Percentiles rank a stretch among this genome's conserved stretches.
phyloP scores from a whole-genome alignment of 2,329 filamentous ascomycete genomes.

The Lomentospora prolificans region DNA sequence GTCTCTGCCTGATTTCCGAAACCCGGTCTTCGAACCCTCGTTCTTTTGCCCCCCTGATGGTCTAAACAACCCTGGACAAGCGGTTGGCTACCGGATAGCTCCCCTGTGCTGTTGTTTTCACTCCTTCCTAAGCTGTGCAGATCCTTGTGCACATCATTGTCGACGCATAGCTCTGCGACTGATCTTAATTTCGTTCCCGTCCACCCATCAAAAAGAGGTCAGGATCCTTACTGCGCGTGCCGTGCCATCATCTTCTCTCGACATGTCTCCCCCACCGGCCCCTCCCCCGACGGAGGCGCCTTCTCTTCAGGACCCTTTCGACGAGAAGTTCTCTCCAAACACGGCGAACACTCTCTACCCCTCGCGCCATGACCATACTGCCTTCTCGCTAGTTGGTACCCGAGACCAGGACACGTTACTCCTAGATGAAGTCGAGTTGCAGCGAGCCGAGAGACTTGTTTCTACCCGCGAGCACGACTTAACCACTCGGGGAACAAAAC shows the following conservation, averaged over 20 bases:
- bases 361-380: neutral
- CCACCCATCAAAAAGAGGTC: too few species aligned
- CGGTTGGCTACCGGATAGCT: neutral
- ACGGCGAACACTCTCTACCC: constrained; percentile 10
- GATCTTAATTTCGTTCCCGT: neutral
- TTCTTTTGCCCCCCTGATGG: neutral
- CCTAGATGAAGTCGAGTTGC: constrained; percentile 39
- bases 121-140: neutral
- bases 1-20: too few species aligned
- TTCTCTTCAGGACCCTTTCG: constrained; percentile 4
- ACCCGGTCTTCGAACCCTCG: neutral
- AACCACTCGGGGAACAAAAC: neutral
- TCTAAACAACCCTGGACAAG: neutral
- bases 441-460: constrained; percentile 35
- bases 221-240: neutral
- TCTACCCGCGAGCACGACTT: constrained; percentile 31
- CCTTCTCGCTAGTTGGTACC: neutral
- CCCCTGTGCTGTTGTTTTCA: neutral
- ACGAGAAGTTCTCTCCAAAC: constrained; percentile 14
- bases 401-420: constrained; percentile 19
- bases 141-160: neutral
- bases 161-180: neutral
- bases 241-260: neutral
- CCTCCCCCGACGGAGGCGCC: neutral
- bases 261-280: neutral